phyloP scores from a whole-genome alignment of 148 eudicot genomes.

The Nyssa sinensis region DNA sequence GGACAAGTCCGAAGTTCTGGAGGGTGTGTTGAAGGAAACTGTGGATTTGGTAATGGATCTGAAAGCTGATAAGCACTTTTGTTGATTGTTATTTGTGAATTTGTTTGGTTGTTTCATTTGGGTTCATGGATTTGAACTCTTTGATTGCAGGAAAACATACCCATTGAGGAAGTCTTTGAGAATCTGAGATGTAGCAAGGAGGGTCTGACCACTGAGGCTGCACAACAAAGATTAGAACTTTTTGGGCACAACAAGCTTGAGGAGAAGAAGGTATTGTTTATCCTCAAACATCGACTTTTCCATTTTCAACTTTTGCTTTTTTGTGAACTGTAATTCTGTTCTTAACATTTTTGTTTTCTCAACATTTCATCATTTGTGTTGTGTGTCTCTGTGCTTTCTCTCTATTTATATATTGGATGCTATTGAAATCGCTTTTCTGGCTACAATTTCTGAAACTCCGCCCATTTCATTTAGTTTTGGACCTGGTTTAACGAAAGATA shows the following conservation, averaged over 20 bases:
- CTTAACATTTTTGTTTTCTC: no score
- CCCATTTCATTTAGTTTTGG: no score
- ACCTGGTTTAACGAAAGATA: no score
- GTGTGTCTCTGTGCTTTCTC: no score
- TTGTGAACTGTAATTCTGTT: no score
- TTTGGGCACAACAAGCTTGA: slow-evolving; percentile 98
- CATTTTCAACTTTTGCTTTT: background rate
- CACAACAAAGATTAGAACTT: slow-evolving; percentile 79
- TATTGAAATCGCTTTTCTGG: no score
- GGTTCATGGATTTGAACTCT: slow-evolving; percentile 18
- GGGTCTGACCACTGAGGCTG: slow-evolving; percentile 74
- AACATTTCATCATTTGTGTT: no score
- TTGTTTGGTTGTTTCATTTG: slow-evolving; percentile 7
- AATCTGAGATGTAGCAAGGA: slow-evolving; percentile 91
- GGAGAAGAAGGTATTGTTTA: slow-evolving; percentile 72
- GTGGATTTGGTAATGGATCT: slow-evolving; percentile 99
- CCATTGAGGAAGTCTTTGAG: slow-evolving; percentile 96
- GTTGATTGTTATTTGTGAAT: slow-evolving; percentile 10
- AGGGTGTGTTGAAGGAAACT: slow-evolving; percentile 90
- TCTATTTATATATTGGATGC: no score
- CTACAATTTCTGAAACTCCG: no score
- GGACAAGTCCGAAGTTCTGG: slow-evolving; percentile 84
- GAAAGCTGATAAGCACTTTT: slow-evolving; percentile 13
- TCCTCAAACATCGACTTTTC: background rate
- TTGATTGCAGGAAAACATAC: slow-evolving; percentile 81